phyloP scores from a whole-genome alignment of 1,284 basidiomycete genomes.

The Fomitopsis pinicola region DNA sequence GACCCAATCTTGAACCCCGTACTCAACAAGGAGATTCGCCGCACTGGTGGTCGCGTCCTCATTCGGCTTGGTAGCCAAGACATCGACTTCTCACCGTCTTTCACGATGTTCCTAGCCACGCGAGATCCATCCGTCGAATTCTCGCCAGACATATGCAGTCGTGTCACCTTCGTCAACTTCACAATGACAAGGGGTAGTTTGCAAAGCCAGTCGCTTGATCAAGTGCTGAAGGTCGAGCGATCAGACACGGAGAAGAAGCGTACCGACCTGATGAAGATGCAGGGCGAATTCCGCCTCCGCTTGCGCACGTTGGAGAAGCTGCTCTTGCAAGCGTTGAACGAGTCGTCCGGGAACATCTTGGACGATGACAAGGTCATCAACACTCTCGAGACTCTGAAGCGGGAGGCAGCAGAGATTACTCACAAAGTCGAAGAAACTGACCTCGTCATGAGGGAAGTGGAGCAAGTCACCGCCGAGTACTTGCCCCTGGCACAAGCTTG shows the following conservation, averaged over 20 bases:
- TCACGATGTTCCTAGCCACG: conserved; percentile 99
- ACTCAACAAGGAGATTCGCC: conserved; percentile 93
- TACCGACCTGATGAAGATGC: conserved; percentile 97
- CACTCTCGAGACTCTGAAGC: conserved; percentile 95
- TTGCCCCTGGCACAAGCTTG: conserved; percentile 94
- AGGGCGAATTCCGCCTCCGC: conserved; percentile 95
- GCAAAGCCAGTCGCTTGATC: conserved; percentile 96
- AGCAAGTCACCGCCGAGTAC: conserved; percentile 93
- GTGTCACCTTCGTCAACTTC: conserved; percentile 99
- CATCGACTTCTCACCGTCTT: conserved; percentile 98
- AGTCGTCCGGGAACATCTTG: conserved; percentile 94
- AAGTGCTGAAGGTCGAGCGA: conserved; percentile 94
- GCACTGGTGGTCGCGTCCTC: conserved; percentile 94
- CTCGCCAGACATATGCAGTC: conserved; percentile 97
- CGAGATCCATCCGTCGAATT: conserved; percentile 97
- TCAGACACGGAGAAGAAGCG: conserved; percentile 97
- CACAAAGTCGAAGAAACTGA: conserved; percentile 98
- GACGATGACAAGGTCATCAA: conserved; percentile 99
- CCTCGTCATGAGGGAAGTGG: conserved; percentile 93
- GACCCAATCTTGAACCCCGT: conserved; percentile 99
- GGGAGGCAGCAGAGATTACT: conserved; percentile 95
- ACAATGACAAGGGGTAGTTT: conserved; percentile 99
- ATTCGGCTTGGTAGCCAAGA: conserved; percentile 99
- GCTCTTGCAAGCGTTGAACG: conserved; percentile 93
- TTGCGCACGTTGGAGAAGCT: conserved; percentile 92